Evolutionary conservation across 1,284 basidiomycete species (phyloP).

Genomic region (Heimioporus retisporus): DNA sequence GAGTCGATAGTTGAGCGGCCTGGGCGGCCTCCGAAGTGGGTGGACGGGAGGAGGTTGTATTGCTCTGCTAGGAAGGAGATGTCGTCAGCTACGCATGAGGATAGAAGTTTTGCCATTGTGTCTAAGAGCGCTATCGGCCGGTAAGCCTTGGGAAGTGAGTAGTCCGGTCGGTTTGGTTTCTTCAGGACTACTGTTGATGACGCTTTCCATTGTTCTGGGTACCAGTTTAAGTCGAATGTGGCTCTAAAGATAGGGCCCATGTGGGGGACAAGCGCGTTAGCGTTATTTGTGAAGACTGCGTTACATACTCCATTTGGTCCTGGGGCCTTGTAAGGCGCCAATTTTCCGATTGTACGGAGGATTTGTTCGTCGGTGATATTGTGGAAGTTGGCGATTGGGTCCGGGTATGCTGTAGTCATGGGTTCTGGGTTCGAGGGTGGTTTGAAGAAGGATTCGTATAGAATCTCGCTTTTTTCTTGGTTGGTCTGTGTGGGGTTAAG

Average conservation of each 20-base stretch:
- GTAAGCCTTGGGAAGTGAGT: too few species aligned
- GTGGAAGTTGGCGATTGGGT: background rate
- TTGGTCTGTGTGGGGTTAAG: background rate
- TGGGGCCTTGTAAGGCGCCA: background rate
- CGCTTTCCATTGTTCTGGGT: background rate
- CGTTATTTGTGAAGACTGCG: background rate
- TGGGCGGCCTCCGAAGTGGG: background rate
- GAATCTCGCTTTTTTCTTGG: background rate
- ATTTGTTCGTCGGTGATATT: background rate
- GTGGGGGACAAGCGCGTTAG: background rate
- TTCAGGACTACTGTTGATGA: too few species aligned
- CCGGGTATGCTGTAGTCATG: too few species aligned
- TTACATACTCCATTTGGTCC: background rate
- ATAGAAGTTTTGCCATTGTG: slow-evolving; percentile 4
- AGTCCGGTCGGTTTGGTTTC: too few species aligned
- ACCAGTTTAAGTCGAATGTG: background rate
- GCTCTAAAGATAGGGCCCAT: background rate
- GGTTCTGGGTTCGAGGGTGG: too few species aligned
- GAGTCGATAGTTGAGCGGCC: background rate
- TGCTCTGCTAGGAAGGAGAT: background rate
- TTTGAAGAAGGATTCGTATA: background rate
- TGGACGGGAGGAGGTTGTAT: background rate
- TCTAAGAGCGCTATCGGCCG: too few species aligned
- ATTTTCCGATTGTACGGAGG: background rate
- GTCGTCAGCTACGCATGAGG: background rate